A percentile compares a stretch with the other conserved stretches of the same genome.
phyloP scores from a whole-genome alignment of 2,329 filamentous ascomycete species.

The Talaromyces piceae region DNA sequence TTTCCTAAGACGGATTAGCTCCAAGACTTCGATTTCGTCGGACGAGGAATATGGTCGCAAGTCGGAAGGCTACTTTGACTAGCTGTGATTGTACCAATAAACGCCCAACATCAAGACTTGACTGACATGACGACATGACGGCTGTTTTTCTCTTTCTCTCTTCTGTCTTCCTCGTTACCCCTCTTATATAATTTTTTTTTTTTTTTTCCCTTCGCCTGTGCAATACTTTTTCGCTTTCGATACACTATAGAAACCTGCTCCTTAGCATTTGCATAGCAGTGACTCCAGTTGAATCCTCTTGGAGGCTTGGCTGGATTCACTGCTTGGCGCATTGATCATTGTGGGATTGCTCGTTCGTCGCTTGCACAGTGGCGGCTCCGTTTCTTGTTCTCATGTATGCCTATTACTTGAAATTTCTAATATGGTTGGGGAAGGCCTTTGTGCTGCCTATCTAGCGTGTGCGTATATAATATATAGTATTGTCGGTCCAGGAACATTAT shows the following conservation, averaged over 20 bases:
- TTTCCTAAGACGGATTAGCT: slow-evolving; percentile 30
- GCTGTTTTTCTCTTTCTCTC: slow-evolving; percentile 2
- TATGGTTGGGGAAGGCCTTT: neutral
- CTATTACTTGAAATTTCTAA: slow-evolving; percentile 1
- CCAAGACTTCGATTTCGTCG: slow-evolving; percentile 33
- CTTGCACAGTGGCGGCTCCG: slow-evolving; percentile 1
- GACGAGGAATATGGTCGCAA: slow-evolving; percentile 30
- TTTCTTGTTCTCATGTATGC: neutral
- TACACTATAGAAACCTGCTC: neutral
- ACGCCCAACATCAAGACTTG: slow-evolving; percentile 26
- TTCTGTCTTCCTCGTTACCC: neutral
- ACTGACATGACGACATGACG: slow-evolving; percentile 10
- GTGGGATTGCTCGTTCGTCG: slow-evolving; percentile 10
- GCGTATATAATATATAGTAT: neutral
- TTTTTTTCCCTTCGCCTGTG: too few species aligned
- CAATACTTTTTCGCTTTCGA: neutral
- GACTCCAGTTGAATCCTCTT: neutral
- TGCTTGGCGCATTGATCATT: neutral
- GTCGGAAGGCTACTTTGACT: slow-evolving; percentile 33
- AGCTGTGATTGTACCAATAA: too few species aligned
- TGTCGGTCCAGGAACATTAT: neutral
- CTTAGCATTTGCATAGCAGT: slow-evolving; percentile 10
- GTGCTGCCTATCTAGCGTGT: neutral
- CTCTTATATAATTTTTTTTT: neutral
- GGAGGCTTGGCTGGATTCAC: neutral